A percentile compares a stretch with the other conserved stretches of the same genome.
These are phyloP conservation scores for Polyporus arcularius DNA, from an alignment of 768 basidiomycete species.

Conservation along the genomic window DNA sequence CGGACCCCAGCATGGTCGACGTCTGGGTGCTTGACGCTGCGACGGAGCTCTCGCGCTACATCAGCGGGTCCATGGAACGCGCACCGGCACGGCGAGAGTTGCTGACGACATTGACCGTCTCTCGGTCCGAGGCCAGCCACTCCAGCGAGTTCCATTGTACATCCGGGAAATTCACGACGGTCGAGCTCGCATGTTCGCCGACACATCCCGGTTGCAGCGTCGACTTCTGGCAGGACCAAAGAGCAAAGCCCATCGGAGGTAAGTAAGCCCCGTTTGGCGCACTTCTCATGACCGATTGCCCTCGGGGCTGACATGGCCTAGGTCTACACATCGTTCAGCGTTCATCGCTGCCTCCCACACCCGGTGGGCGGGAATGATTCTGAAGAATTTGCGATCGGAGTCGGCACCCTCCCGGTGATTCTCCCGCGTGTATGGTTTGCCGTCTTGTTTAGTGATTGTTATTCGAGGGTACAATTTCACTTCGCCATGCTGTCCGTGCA, in stretches of 20 bases:
- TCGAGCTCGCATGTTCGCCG: slow-evolving; percentile 13
- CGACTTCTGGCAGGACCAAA: slow-evolving; percentile 18
- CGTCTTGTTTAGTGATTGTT: too few species aligned
- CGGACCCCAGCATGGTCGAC: slow-evolving; percentile 6
- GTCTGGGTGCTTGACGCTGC: slow-evolving; percentile 15
- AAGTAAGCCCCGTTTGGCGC: not conserved
- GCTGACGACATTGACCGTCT: slow-evolving; percentile 14
- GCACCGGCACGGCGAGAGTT: slow-evolving; percentile 8
- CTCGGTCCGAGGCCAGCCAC: not conserved
- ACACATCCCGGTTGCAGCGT: not conserved
- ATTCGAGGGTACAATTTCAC: too few species aligned
- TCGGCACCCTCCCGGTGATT: not conserved
- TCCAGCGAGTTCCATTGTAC: slow-evolving; percentile 13
- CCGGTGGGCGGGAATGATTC: not conserved
- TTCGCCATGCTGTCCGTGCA: too few species aligned
- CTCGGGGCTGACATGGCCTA: not conserved
- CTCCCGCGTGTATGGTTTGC: too few species aligned
- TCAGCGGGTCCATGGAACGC: not conserved
- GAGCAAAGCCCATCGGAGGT: slow-evolving; percentile 10
- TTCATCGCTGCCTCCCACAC: not conserved
- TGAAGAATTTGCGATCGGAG: not conserved
- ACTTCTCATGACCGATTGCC: not conserved
- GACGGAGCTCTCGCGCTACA: slow-evolving; percentile 13
- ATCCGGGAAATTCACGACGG: slow-evolving; percentile 11
- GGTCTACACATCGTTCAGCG: not conserved